phyloP scores from a whole-genome alignment of 2,329 filamentous ascomycete species.

The Dactylonectria macrodidyma region DNA sequence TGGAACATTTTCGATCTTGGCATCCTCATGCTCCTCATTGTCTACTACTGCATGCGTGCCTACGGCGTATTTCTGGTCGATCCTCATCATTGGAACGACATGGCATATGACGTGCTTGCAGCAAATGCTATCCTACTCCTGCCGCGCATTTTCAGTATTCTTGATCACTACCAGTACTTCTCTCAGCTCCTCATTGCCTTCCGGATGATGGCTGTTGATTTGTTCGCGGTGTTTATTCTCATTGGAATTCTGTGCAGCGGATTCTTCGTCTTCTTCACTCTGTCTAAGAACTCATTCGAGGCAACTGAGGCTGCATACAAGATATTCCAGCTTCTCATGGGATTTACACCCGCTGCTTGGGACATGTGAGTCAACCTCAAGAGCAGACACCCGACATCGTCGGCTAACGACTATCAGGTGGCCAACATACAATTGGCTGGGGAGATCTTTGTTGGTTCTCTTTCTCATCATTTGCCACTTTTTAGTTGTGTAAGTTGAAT shows the following conservation, averaged over 20 bases:
- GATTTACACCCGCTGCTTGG: constrained; percentile 96
- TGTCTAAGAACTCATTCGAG: constrained; percentile 81
- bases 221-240: constrained; percentile 86
- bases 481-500: constrained; percentile 77
- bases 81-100: constrained; percentile 80
- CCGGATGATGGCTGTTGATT: constrained; percentile 91
- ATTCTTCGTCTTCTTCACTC: constrained; percentile 94
- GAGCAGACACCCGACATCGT: background rate
- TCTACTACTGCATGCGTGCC: constrained; percentile 91
- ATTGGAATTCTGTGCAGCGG: constrained; percentile 92
- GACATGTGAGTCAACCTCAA: constrained; percentile 72
- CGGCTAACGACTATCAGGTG: constrained; percentile 62
- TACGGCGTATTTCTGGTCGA: constrained; percentile 90
- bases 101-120: constrained; percentile 94
- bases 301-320: constrained; percentile 86
- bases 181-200: constrained; percentile 96
- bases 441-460: constrained; percentile 80
- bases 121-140: constrained; percentile 92
- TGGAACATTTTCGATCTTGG: constrained; percentile 97
- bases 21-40: constrained; percentile 86
- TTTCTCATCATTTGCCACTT: constrained; percentile 98
- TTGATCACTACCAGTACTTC: constrained; percentile 97
- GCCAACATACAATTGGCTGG: constrained; percentile 82
- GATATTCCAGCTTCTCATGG: constrained; percentile 95
- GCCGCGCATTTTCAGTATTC: constrained; percentile 90